phyloP scores from a whole-genome alignment of 1,284 basidiomycete genomes.

The Macrocystidia cucumis region DNA sequence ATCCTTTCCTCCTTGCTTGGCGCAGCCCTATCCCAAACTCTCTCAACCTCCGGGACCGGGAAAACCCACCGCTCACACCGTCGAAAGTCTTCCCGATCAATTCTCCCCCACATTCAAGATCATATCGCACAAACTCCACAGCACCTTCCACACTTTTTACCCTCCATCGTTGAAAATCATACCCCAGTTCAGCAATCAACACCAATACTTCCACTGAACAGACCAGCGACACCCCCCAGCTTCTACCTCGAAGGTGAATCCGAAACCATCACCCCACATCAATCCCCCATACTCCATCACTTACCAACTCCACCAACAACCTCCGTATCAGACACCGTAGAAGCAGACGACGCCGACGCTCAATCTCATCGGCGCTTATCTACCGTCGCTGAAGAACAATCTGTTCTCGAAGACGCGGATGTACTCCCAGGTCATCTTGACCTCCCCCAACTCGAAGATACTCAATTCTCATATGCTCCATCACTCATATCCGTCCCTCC shows the following conservation, averaged over 20 bases:
- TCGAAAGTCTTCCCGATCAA: slow-evolving; percentile 16
- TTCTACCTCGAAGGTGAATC: slow-evolving; percentile 18
- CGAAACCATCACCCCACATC: slow-evolving; percentile 14
- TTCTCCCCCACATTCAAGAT: slow-evolving; percentile 20
- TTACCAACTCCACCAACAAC: slow-evolving; percentile 26
- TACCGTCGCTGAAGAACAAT: slow-evolving; percentile 23
- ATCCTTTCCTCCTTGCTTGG: too few relatives aligned
- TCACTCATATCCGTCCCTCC: slow-evolving; percentile 9
- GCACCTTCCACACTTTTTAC: slow-evolving; percentile 5
- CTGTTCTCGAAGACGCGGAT: slow-evolving; percentile 6
- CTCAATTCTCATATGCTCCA: slow-evolving; percentile 9
- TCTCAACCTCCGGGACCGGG: too few relatives aligned
- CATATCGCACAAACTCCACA: slow-evolving; percentile 15
- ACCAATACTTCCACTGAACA: slow-evolving; percentile 10
- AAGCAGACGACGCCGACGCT: not conserved
- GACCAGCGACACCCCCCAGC: slow-evolving; percentile 17
- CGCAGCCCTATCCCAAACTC: too few relatives aligned
- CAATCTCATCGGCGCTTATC: slow-evolving; percentile 20
- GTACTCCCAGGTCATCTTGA: slow-evolving; percentile 4
- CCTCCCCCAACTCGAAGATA: slow-evolving; percentile 3
- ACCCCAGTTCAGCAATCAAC: slow-evolving; percentile 5
- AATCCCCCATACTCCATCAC: slow-evolving; percentile 15
- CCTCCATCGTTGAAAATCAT: not conserved
- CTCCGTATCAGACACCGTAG: not conserved
- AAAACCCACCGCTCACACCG: slow-evolving; percentile 19